Conservation (phyloP, 1,139 yeast genomes). For the Meyerozyma athensensis region DNA sequence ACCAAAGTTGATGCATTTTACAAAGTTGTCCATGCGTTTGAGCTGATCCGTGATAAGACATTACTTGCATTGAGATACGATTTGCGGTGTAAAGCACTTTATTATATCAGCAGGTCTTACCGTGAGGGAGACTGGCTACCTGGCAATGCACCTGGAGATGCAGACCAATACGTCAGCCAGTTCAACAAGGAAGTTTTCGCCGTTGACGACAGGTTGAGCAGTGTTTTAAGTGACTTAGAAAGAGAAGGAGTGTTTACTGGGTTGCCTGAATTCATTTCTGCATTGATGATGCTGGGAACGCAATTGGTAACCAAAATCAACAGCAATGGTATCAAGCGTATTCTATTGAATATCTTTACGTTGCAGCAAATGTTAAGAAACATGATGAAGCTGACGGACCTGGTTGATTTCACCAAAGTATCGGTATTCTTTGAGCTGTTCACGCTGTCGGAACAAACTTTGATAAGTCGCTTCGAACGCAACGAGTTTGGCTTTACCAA, state of each 20-base stretch:
- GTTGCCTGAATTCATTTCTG: conserved; percentile 52
- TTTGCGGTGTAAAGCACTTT: conserved; percentile 56
- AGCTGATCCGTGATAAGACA: conserved; percentile 42
- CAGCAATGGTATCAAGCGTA: conserved; percentile 60
- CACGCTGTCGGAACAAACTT: conserved; percentile 36
- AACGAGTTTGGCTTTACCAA: conserved; percentile 18
- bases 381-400: conserved; percentile 51
- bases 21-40: conserved; percentile 40
- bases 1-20: conserved; percentile 46
- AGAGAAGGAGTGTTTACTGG: conserved; percentile 44
- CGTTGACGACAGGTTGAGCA: conserved; percentile 39
- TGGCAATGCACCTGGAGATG: conserved; percentile 53
- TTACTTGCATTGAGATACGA: conserved; percentile 62
- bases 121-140: conserved; percentile 41
- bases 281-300: conserved; percentile 57
- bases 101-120: conserved; percentile 50
- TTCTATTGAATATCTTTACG: conserved; percentile 64
- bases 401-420: conserved; percentile 56
- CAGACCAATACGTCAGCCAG: conserved; percentile 56
- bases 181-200: conserved; percentile 56
- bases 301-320: conserved; percentile 53
- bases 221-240: conserved; percentile 24
- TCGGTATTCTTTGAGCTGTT: conserved; percentile 56
- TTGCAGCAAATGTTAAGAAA: conserved; percentile 73
- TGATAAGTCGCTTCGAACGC: conserved; percentile 21